Percentiles rank a stretch among this genome's conserved stretches.
Conservation (phyloP, 2,329 filamentous ascomycete genomes). For the Westerdykella aurantiaca region DNA sequence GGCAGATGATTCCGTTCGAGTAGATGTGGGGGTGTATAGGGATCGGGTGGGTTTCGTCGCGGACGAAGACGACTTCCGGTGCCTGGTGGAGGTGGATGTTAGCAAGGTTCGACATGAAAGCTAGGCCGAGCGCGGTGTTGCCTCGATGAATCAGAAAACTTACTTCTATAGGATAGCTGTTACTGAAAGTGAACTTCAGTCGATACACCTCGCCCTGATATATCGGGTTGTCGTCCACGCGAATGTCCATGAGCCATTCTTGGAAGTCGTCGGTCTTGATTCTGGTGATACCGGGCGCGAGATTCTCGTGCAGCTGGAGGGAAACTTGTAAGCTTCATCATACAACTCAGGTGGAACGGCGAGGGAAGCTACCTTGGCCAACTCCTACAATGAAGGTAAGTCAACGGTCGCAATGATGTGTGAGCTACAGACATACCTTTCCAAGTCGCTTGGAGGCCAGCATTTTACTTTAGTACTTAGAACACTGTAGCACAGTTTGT, state of each 20-base stretch:
- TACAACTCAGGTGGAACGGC: not conserved
- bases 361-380: constrained; percentile 46
- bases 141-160: not conserved
- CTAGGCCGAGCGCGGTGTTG: not conserved
- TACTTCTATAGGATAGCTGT: constrained; percentile 75
- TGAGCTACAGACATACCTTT: constrained; percentile 37
- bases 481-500: no score
- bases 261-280: constrained; percentile 76
- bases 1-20: constrained; percentile 96
- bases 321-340: not conserved
- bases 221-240: constrained; percentile 83
- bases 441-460: constrained; percentile 47
- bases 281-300: constrained; percentile 67
- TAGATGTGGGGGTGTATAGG: constrained; percentile 98
- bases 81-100: constrained; percentile 51
- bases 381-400: constrained; percentile 40
- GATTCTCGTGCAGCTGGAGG: constrained; percentile 50
- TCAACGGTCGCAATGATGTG: constrained; percentile 15
- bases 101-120: not conserved
- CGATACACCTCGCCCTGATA: constrained; percentile 77
- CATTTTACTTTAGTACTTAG: constrained; percentile 28
- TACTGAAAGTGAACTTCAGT: constrained; percentile 79
- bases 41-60: constrained; percentile 57
- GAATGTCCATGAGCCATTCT: constrained; percentile 89
- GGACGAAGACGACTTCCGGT: constrained; percentile 86